Evolutionary conservation across 1,284 basidiomycete species (phyloP).

Genomic region (Entoloma clypeatum): DNA sequence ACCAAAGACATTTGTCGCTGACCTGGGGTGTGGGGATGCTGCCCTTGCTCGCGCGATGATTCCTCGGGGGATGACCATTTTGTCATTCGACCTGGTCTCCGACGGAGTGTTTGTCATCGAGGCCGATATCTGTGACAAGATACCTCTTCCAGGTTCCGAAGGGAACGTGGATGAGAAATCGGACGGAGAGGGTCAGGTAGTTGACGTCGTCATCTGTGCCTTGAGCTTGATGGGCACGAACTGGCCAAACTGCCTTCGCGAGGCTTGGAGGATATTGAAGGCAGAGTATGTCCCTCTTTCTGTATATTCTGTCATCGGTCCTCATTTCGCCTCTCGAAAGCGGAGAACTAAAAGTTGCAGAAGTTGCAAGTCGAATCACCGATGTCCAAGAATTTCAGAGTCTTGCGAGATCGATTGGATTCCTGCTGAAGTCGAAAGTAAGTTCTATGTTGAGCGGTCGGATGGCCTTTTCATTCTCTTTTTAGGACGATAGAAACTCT

Average conservation of each 20-base stretch:
- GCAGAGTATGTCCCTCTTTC: constrained; percentile 55
- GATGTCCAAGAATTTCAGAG: constrained; percentile 73
- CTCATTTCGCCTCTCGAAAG: constrained; percentile 37
- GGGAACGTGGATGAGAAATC: constrained; percentile 39
- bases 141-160: constrained; percentile 82
- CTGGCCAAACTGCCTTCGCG: constrained; percentile 88
- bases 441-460: constrained; percentile 17
- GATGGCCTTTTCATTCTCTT: constrained; percentile 4
- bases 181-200: constrained; percentile 64
- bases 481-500: constrained; percentile 75
- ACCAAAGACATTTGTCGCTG: constrained; percentile 73
- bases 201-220: constrained; percentile 91
- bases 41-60: constrained; percentile 75
- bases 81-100: constrained; percentile 81
- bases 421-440: constrained; percentile 75
- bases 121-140: constrained; percentile 70
- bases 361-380: constrained; percentile 89
- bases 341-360: constrained; percentile 88
- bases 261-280: constrained; percentile 86
- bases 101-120: constrained; percentile 72
- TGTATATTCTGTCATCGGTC: constrained; percentile 1
- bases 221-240: constrained; percentile 97
- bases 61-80: constrained; percentile 64
- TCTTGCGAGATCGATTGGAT: constrained; percentile 75
- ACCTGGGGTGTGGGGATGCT: constrained; percentile 96